These are phyloP conservation scores for Helotiales sp. DNA, from an alignment of 2,329 filamentous ascomycete genomes.

Conservation along the genomic window DNA sequence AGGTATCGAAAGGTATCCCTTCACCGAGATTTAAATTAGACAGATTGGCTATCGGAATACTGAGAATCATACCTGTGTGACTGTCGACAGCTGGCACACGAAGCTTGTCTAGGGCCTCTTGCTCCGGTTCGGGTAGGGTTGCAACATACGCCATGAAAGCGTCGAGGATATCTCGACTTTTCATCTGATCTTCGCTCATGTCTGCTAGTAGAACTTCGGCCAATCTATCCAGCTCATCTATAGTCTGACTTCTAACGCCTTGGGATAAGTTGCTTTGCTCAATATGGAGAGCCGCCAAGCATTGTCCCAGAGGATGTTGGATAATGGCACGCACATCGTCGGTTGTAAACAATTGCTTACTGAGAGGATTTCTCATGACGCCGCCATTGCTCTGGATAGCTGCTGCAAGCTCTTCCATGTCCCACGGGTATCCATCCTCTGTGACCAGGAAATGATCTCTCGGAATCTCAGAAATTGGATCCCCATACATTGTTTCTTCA, in stretches of 20 bases:
- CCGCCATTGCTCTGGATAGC: slow-evolving; percentile 18
- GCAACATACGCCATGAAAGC: slow-evolving; percentile 16
- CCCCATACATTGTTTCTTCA: slow-evolving; percentile 21
- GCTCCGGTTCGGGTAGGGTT: slow-evolving; percentile 15
- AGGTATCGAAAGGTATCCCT: slow-evolving; percentile 12
- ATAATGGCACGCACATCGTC: slow-evolving; percentile 18
- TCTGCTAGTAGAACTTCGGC: slow-evolving; percentile 14
- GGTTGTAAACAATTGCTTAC: slow-evolving; percentile 15
- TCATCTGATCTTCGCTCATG: slow-evolving; percentile 16
- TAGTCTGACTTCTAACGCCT: slow-evolving; percentile 15
- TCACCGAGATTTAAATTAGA: not conserved
- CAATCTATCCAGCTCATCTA: slow-evolving; percentile 17
- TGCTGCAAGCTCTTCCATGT: slow-evolving; percentile 18
- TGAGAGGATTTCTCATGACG: slow-evolving; percentile 19
- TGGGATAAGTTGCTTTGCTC: slow-evolving; percentile 15
- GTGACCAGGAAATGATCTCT: slow-evolving; percentile 13
- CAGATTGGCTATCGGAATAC: not conserved
- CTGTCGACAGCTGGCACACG: slow-evolving; percentile 17
- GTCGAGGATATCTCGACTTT: slow-evolving; percentile 13
- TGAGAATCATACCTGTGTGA: slow-evolving; percentile 8
- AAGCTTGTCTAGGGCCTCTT: slow-evolving; percentile 13
- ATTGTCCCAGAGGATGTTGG: slow-evolving; percentile 16
- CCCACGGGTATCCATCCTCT: slow-evolving; percentile 21
- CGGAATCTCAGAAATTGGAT: slow-evolving; percentile 16
- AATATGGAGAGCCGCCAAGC: slow-evolving; percentile 13